phyloP scores from a whole-genome alignment of 1,139 yeast genomes.

The Saccharomycopsis hybrid region DNA sequence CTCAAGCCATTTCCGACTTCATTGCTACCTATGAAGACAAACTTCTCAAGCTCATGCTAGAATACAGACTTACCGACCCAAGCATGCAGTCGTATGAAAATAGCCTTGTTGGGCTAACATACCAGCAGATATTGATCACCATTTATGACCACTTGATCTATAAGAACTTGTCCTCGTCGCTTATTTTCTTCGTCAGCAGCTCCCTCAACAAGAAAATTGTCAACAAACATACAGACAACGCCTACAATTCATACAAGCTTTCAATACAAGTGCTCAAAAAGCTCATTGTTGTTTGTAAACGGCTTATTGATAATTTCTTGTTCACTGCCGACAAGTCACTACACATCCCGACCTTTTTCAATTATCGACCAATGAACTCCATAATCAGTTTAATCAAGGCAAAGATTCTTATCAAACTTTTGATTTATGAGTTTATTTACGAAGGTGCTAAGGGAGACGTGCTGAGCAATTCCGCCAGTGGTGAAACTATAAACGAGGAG shows the following conservation, averaged over 20 bases:
- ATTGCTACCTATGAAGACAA: constrained; percentile 16
- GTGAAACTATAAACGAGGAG: constrained; percentile 8
- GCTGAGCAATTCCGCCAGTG: neutral
- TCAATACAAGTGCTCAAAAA: constrained; percentile 30
- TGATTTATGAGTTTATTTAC: constrained; percentile 33
- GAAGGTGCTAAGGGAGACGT: too few species aligned
- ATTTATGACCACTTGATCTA: constrained; percentile 44
- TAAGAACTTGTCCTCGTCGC: constrained; percentile 27
- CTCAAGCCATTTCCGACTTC: constrained; percentile 8
- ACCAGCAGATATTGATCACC: constrained; percentile 42
- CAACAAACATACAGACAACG: constrained; percentile 23
- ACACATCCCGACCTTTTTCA: constrained; percentile 46
- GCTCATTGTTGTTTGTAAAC: constrained; percentile 39
- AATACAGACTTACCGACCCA: constrained; percentile 19
- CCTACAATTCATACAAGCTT: constrained; percentile 19
- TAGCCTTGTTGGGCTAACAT: constrained; percentile 29
- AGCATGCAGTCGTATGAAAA: constrained; percentile 15
- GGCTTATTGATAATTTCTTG: constrained; percentile 40
- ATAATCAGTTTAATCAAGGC: constrained; percentile 42
- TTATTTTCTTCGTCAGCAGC: constrained; percentile 16
- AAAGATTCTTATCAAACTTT: constrained; percentile 38
- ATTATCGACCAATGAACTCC: constrained; percentile 51
- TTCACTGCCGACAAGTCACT: constrained; percentile 35
- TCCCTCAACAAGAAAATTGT: constrained; percentile 15
- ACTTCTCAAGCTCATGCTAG: constrained; percentile 18